A percentile compares a stretch with the other conserved stretches of the same genome.
phyloP scores from a whole-genome alignment of 106 monocot species.

The Dioscorea alata region DNA sequence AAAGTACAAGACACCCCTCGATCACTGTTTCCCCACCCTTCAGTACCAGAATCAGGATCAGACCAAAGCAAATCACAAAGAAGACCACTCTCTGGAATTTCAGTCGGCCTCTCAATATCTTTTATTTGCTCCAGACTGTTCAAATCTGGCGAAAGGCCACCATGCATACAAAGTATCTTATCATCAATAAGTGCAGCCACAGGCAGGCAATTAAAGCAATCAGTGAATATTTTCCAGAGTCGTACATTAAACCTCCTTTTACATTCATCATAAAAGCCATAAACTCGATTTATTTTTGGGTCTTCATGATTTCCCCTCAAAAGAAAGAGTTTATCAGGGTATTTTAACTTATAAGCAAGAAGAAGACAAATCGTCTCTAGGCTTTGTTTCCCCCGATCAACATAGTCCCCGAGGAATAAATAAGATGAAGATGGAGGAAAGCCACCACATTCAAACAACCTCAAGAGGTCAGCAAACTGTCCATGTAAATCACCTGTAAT shows the following conservation, averaged over 20 bases:
- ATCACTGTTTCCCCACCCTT: slow-evolving; percentile 67
- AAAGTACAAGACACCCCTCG: slow-evolving; percentile 70
- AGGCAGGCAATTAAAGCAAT: slow-evolving; percentile 72
- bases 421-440: slow-evolving; percentile 55
- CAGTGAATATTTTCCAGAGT: slow-evolving; percentile 70
- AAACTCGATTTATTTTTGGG: slow-evolving; percentile 70
- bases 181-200: slow-evolving; percentile 58
- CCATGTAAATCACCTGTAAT: slow-evolving; percentile 67
- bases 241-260: slow-evolving; percentile 71
- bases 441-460: slow-evolving; percentile 66
- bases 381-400: slow-evolving; percentile 65
- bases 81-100: slow-evolving; percentile 63
- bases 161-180: slow-evolving; percentile 73
- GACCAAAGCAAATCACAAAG: slow-evolving; percentile 77
- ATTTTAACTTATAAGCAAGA: slow-evolving; percentile 67
- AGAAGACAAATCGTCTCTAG: slow-evolving; percentile 74
- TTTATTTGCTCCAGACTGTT: slow-evolving; percentile 35
- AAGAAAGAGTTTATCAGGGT: slow-evolving; percentile 59
- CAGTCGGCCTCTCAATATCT: slow-evolving; percentile 52
- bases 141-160: slow-evolving; percentile 65
- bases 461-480: slow-evolving; percentile 55
- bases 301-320: slow-evolving; percentile 76
- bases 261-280: slow-evolving; percentile 78
- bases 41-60: slow-evolving; percentile 41
- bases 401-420: slow-evolving; percentile 75